phyloP scores from a whole-genome alignment of 331 rosid species.

The Malus hybrid region DNA sequence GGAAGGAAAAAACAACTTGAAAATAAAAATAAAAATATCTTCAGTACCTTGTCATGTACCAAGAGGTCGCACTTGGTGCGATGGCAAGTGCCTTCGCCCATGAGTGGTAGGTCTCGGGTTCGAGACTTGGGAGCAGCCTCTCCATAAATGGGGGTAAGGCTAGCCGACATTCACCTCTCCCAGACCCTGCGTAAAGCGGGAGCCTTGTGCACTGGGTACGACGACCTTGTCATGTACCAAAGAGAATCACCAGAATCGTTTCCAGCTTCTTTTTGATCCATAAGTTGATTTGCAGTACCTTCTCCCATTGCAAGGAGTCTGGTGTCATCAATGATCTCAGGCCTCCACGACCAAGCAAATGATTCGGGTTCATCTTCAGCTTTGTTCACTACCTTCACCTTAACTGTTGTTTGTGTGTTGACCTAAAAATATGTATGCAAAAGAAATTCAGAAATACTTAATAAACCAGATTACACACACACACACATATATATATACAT shows the following conservation, averaged over 20 bases:
- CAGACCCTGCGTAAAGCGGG: too few species aligned
- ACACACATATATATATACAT: neutral
- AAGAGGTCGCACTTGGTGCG: neutral
- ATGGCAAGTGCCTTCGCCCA: too few species aligned
- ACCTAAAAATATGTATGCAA: constrained; percentile 13
- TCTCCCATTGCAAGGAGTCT: constrained; percentile 10
- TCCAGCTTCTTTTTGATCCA: constrained; percentile 39
- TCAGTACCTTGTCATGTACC: constrained; percentile 54
- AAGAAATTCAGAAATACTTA: neutral
- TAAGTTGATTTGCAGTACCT: neutral
- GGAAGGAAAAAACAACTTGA: too few species aligned
- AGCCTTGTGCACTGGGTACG: too few species aligned
- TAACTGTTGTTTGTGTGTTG: constrained; percentile 42
- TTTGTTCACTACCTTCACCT: constrained; percentile 25
- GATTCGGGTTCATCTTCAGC: constrained; percentile 31
- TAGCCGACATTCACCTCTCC: too few species aligned
- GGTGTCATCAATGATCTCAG: constrained; percentile 27
- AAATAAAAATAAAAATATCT: neutral
- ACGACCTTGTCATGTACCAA: constrained; percentile 58
- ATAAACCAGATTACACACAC: neutral
- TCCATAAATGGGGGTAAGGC: too few species aligned
- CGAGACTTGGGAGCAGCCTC: too few species aligned
- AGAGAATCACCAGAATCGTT: constrained; percentile 47
- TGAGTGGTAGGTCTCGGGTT: too few species aligned
- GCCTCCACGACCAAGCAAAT: constrained; percentile 40